Percentiles rank a stretch among this genome's conserved stretches.
Evolutionary conservation across 805 yeast genomes (phyloP).

Genomic region (Ascoidea tarda): DNA sequence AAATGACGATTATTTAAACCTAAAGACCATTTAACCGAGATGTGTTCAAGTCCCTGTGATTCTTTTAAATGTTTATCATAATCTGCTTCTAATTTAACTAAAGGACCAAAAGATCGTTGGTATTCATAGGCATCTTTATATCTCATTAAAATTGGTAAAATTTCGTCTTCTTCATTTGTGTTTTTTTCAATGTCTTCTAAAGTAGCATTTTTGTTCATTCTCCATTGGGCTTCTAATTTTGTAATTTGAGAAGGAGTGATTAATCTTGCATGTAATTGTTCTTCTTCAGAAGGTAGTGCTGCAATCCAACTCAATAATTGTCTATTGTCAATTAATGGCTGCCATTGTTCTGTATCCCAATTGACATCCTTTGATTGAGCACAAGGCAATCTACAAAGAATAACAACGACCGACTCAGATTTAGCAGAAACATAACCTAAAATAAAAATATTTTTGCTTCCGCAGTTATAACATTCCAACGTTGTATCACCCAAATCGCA

Average conservation of each 20-base stretch:
- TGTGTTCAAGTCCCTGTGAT: conserved; percentile 60
- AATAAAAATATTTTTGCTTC: conserved; percentile 62
- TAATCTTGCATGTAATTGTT: conserved; percentile 36
- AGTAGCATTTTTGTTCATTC: conserved; percentile 54
- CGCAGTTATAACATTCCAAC: conserved; percentile 86
- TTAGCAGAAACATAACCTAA: conserved; percentile 84
- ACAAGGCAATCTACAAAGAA: conserved; percentile 81
- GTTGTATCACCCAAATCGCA: conserved; percentile 79
- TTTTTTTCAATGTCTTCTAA: conserved; percentile 47
- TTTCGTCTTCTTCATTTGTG: conserved; percentile 35
- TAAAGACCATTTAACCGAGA: conserved; percentile 60
- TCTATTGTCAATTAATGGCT: conserved; percentile 67
- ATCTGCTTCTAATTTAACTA: conserved; percentile 71
- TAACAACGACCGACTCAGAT: conserved; percentile 73
- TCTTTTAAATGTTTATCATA: conserved; percentile 63
- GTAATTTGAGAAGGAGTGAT: conserved; percentile 52
- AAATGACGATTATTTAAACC: conserved; percentile 51
- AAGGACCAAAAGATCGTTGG: conserved; percentile 74
- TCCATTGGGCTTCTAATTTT: conserved; percentile 72
- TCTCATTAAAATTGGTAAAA: conserved; percentile 60
- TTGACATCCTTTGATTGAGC: conserved; percentile 58
- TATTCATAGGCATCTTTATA: conserved; percentile 77
- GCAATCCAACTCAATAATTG: conserved; percentile 77
- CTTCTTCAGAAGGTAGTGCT: conserved; percentile 51
- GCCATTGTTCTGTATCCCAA: conserved; percentile 89